Evolutionary conservation across 306 rosid species (phyloP).

Genomic region (Begonia loranthoides): DNA sequence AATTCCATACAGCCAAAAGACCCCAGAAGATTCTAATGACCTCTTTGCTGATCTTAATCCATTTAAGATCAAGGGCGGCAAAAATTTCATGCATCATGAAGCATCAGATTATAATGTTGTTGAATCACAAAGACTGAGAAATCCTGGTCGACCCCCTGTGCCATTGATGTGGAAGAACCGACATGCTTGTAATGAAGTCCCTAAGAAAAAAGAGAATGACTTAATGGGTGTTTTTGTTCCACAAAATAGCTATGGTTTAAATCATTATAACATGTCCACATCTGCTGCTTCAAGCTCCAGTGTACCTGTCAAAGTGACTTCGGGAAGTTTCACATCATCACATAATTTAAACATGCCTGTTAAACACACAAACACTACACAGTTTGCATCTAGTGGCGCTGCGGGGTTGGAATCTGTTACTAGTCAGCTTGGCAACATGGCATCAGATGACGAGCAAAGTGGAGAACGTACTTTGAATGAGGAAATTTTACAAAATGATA

Average conservation of each 20-base stretch:
- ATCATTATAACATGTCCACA: conserved; percentile 40
- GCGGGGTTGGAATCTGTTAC: conserved; percentile 17
- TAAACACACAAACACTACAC: conserved; percentile 22
- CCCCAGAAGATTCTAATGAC: conserved; percentile 45
- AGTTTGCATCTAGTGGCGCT: conserved; percentile 17
- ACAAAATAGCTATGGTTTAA: conserved; percentile 38
- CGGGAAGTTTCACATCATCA: conserved; percentile 28
- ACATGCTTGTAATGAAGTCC: conserved; percentile 61
- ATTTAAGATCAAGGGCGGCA: conserved; percentile 76
- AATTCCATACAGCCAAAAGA: conserved; percentile 60
- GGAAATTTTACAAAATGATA: conserved; percentile 22
- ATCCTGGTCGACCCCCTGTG: conserved; percentile 51
- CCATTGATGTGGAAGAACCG: conserved; percentile 74
- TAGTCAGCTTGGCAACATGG: conserved; percentile 18
- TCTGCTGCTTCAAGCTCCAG: conserved; percentile 47
- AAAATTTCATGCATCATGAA: conserved; percentile 42
- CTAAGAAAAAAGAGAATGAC: conserved; percentile 42
- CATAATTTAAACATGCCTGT: conserved; percentile 20
- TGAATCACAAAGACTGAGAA: conserved; percentile 39
- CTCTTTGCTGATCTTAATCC: conserved; percentile 93
- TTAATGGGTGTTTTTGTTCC: conserved; percentile 23
- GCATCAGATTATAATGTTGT: conserved; percentile 49
- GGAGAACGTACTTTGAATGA: conserved; percentile 18
- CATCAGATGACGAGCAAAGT: conserved; percentile 24
- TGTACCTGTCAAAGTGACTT: conserved; percentile 33